phyloP scores from a whole-genome alignment of 2,329 filamentous ascomycete genomes.

The Alternaria brassicae region DNA sequence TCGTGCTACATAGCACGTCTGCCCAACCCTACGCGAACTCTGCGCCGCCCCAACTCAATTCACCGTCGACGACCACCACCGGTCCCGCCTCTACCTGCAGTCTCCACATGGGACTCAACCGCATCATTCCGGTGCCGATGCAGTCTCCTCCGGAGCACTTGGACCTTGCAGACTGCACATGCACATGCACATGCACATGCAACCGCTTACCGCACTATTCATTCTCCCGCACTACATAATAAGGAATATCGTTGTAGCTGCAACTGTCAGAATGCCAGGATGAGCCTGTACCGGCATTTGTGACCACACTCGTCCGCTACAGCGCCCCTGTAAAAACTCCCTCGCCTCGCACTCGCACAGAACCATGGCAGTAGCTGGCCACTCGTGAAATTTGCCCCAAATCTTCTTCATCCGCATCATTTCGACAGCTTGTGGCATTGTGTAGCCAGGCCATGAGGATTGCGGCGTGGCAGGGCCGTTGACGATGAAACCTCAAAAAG shows the following conservation, averaged over 20 bases:
- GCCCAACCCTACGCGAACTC: constrained; percentile 16
- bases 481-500: constrained; percentile 15
- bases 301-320: neutral
- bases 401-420: neutral
- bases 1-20: constrained; percentile 12
- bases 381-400: neutral
- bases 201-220: constrained; percentile 28
- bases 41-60: constrained; percentile 14
- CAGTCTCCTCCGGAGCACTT: constrained; percentile 19
- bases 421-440: neutral
- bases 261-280: constrained; percentile 16
- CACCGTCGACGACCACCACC: neutral
- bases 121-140: constrained; percentile 15
- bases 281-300: constrained; percentile 15
- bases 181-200: constrained; percentile 22
- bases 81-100: constrained; percentile 9
- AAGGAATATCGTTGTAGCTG: constrained; percentile 26
- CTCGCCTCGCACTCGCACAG: neutral
- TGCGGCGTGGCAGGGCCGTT: constrained; percentile 6
- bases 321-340: constrained; percentile 19
- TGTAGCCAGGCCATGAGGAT: constrained; percentile 1
- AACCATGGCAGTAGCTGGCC: neutral
- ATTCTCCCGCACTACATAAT: constrained; percentile 38
- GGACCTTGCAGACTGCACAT: constrained; percentile 24
- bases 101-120: constrained; percentile 11